Evolutionary conservation across 257 asterid genomes (phyloP).

Genomic region (Apocynum venetum): DNA sequence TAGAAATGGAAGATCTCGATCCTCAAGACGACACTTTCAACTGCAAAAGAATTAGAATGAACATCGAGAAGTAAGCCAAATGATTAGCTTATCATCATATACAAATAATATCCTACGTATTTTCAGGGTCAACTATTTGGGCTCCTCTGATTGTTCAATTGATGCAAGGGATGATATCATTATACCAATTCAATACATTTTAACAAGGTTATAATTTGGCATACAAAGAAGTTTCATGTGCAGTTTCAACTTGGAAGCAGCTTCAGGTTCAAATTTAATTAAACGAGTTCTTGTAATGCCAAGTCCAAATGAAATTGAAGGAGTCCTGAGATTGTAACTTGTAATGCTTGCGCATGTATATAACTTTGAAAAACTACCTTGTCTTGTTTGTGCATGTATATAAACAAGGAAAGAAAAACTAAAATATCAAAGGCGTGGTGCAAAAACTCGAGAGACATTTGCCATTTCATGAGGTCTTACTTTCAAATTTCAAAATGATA

Average conservation of each 20-base stretch:
- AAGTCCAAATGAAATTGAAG: background rate
- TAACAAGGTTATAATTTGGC: too few relatives aligned
- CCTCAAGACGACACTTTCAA: background rate
- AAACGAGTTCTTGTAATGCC: background rate
- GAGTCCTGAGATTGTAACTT: background rate
- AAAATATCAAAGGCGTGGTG: too few relatives aligned
- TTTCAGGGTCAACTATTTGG: background rate
- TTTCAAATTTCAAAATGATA: background rate
- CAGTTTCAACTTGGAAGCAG: background rate
- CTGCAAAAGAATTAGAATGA: background rate
- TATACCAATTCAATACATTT: too few relatives aligned
- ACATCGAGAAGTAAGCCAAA: background rate
- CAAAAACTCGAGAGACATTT: background rate
- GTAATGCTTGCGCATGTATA: too few relatives aligned
- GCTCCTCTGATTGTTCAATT: background rate
- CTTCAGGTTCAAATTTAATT: background rate
- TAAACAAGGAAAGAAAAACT: too few relatives aligned
- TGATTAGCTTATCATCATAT: background rate
- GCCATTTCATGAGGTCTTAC: background rate
- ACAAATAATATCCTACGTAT: too few relatives aligned
- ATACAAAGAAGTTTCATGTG: too few relatives aligned
- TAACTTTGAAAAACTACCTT: too few relatives aligned
- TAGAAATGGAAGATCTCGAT: background rate
- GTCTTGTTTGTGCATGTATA: too few relatives aligned
- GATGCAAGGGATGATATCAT: too few relatives aligned